Evolutionary conservation across 352 stramenopile species (phyloP), one percentile per base, ranked within the genome.

Genomic region (Detonula confervacea): DNA sequence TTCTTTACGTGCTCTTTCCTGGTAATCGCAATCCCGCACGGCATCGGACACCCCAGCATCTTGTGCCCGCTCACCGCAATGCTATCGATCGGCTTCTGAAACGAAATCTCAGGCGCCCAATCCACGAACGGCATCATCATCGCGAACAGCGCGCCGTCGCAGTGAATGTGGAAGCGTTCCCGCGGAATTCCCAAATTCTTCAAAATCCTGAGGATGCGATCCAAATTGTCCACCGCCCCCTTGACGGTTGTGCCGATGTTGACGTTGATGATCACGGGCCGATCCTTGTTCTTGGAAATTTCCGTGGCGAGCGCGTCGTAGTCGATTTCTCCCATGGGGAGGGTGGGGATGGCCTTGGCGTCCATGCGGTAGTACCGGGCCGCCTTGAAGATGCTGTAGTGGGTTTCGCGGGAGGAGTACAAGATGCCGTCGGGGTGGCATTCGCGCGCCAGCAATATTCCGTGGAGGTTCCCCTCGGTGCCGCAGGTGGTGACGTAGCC

Each of bases 161-260:
- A 92, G 71, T 95, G 90, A 69, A 95, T 92, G 55, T 95, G 84
- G 59, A 83, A 94, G 22, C 83, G 64, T 18, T 93, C 87, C 20
- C 89, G 61, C 9, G 88, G 84, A 77, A 94, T 89, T 24, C 86
- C 74, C 18, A 93, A 62, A 12, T 42, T 74, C 47, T 90, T 81
- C 29, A 95, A 66, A 60, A 93, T 93, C 20, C 81, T 59, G 12
- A 92, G 68, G 47, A 95, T 91, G 14, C 86, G 80, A 82, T 93
- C 88, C 24, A 93, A 68, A 83, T 93, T 91, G 61, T 93, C 88
- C 18, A 93, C 87, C 1, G 90, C 90, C n/a, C 88, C 90, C 78
- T 93, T 95, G 46, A 95, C 88, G 14, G 90, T 95, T 0, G 90
- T 95, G 18, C 90, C 90, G 76, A 95, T 94, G 59, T 95, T 95